Conservation (phyloP, 73 alveolate species). For the Tetrahymena malaccensis region DNA sequence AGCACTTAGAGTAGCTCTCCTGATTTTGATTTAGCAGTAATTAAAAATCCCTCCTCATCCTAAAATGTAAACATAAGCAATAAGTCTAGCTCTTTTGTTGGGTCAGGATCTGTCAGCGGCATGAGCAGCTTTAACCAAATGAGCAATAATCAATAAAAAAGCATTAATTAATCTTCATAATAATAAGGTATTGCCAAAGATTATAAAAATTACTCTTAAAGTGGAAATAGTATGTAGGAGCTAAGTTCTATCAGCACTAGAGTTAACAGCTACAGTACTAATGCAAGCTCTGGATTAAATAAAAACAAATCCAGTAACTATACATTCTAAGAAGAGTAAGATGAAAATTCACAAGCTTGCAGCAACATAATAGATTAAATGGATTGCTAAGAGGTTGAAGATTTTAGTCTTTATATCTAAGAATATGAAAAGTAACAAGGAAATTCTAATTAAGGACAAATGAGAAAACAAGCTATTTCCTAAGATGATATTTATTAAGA, state of each 20-base stretch:
- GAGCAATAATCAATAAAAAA: background rate
- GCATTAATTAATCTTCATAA: background rate
- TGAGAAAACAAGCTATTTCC: background rate
- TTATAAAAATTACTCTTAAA: background rate
- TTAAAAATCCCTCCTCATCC: background rate
- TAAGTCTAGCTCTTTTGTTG: background rate
- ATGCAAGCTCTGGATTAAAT: background rate
- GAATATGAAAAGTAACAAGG: background rate
- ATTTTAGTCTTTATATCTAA: background rate
- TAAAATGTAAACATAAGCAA: background rate
- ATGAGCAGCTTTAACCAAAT: background rate
- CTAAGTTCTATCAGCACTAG: background rate
- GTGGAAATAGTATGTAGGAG: background rate
- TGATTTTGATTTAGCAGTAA: background rate
- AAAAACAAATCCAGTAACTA: background rate
- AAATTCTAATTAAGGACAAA: background rate
- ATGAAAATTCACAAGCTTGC: background rate
- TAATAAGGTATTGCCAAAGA: background rate
- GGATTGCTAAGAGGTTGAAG: background rate
- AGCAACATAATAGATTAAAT: background rate
- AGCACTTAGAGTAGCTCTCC: background rate
- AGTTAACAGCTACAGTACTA: background rate
- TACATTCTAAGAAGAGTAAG: background rate
- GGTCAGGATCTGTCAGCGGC: background rate
- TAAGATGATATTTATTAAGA: background rate